Base-by-base conservation (phyloP, 306 rosid genomes). In the Nissolia schottii region DNA sequence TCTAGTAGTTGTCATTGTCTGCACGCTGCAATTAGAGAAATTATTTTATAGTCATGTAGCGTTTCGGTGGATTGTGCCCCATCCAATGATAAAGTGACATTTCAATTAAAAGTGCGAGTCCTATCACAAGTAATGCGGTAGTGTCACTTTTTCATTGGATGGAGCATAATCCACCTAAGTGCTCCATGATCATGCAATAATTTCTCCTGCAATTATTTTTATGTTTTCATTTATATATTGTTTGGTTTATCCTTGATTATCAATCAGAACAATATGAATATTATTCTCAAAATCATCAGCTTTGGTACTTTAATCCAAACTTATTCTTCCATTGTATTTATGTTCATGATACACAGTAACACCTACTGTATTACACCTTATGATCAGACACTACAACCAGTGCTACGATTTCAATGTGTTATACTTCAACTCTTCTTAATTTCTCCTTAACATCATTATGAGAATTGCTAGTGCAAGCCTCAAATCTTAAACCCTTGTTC, bases 291-390 rank as follows among this genome's bases (percentile, higher is more conserved):
- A 54, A 41, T 46, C 18, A 54, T 45, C 16, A 24, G 6, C 35
- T 34, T 70, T 63, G 62, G 41, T 63, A 29, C 40, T 25, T 69
- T 51, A 13, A 25, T 45, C 49, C 12, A 53, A 32, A 49, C 55
- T 61, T 76, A 2, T 67, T 27, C 41, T 61, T 29, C 18, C 29
- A 56, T 75, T 71, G 29, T 61, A 15, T 43, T 51, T 69, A 51
- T 34, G 41, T 69, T 77, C 55, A 51, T 60, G 14, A 63, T 63
- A 49, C 60, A 48, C 1, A 1, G 6, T n/a, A 25, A 50, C 41
- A 46, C 50, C 50, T 71, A 31, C 37, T 32, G 16, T 46, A 10
- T 23, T 53, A 53, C 50, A 7, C 20, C 22, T 55, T 15, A 53
- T 51, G 58, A 51, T 4, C 9, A 41, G 40, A 58, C 24, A 27